Evolutionary conservation across 2,329 filamentous ascomycete species (phyloP).

Genomic region (Calonectria hongkongensis): DNA sequence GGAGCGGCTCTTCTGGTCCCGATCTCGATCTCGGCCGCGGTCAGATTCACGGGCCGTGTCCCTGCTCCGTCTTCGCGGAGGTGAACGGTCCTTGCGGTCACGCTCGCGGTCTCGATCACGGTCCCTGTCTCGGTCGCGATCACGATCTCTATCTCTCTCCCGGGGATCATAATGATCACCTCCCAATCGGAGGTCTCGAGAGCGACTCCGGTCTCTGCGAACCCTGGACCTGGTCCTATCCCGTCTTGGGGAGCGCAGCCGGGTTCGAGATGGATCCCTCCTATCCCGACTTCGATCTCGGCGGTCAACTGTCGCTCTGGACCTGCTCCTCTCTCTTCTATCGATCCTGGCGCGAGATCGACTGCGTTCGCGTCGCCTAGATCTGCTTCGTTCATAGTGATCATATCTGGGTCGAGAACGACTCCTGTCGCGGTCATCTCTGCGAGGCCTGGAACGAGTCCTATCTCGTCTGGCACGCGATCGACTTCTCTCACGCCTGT

Average conservation of each 20-base stretch:
- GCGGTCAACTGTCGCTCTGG: conserved; percentile 49
- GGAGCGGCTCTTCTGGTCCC: conserved; percentile 67
- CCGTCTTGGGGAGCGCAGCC: conserved; percentile 53
- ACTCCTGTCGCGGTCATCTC: conserved; percentile 58
- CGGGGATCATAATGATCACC: conserved; percentile 60
- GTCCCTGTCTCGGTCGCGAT: conserved; percentile 42
- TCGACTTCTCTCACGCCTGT: conserved; percentile 61
- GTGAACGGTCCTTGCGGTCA: conserved; percentile 54
- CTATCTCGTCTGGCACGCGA: conserved; percentile 62
- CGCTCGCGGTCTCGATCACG: conserved; percentile 56
- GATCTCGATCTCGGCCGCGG: conserved; percentile 50
- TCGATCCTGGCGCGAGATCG: conserved; percentile 59
- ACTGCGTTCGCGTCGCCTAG: conserved; percentile 61
- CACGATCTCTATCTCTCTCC: conserved; percentile 55
- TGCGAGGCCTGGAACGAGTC: conserved; percentile 62
- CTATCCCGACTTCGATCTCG: conserved; percentile 57
- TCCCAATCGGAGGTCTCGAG: conserved; percentile 51
- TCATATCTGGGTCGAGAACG: conserved; percentile 59
- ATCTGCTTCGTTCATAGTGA: conserved; percentile 60
- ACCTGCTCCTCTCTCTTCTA: conserved; percentile 60
- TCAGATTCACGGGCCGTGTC: conserved; percentile 54
- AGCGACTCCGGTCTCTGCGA: conserved; percentile 57
- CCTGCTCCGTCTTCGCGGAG: conserved; percentile 54
- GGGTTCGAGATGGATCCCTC: conserved; percentile 56
- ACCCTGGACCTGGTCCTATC: conserved; percentile 59